These are phyloP conservation scores for Moesziomyces sp. DNA, from an alignment of 1,284 basidiomycete species.

Conservation along the genomic window DNA sequence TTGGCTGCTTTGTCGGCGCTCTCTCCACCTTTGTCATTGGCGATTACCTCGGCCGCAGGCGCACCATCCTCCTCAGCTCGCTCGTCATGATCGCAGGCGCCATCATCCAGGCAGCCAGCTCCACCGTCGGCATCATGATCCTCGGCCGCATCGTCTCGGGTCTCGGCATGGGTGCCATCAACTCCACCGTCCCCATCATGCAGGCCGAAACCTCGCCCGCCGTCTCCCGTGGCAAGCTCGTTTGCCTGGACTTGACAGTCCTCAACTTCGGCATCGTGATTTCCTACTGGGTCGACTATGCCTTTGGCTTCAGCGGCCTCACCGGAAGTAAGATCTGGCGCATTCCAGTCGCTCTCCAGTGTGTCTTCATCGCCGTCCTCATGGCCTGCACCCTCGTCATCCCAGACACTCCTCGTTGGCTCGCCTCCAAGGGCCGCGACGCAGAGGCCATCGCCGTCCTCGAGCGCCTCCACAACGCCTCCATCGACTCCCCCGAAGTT, in stretches of 20 bases:
- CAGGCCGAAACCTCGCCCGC: slow-evolving; percentile 77
- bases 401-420: slow-evolving; percentile 79
- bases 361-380: slow-evolving; percentile 75
- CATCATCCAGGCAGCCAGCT: slow-evolving; percentile 73
- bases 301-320: slow-evolving; percentile 69
- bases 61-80: slow-evolving; percentile 53
- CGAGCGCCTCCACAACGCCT: slow-evolving; percentile 74
- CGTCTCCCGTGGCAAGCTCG: slow-evolving; percentile 74
- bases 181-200: slow-evolving; percentile 74
- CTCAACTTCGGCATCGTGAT: slow-evolving; percentile 78
- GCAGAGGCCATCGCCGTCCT: slow-evolving; percentile 77
- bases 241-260: slow-evolving; percentile 77
- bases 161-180: slow-evolving; percentile 77
- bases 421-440: slow-evolving; percentile 73
- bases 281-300: slow-evolving; percentile 69
- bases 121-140: slow-evolving; percentile 73
- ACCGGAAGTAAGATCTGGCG: slow-evolving; percentile 74
- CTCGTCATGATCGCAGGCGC: slow-evolving; percentile 76
- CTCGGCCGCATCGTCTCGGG: slow-evolving; percentile 76
- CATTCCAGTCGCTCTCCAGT: slow-evolving; percentile 78
- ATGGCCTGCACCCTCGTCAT: slow-evolving; percentile 74
- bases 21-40: slow-evolving; percentile 41
- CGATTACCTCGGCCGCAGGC: slow-evolving; percentile 38
- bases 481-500: slow-evolving; percentile 72
- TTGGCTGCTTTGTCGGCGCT: slow-evolving; percentile 46